Evolutionary conservation across 805 yeast genomes (phyloP), one percentile per base, ranked within the genome.

Genomic region (Saccharomycopsis malanga): DNA sequence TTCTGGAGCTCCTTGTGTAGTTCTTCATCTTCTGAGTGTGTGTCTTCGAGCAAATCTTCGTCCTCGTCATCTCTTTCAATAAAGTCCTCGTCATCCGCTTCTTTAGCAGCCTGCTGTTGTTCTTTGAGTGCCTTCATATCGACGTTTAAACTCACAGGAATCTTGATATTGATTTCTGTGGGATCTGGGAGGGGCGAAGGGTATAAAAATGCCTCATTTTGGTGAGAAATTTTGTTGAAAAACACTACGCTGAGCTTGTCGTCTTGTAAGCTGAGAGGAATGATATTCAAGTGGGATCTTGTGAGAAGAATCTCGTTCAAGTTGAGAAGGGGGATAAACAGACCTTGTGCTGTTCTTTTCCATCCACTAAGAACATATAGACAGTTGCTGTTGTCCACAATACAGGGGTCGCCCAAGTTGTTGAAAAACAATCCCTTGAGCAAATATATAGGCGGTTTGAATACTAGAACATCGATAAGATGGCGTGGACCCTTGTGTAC

Each of bases 281-380:
- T 83, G 81, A 45, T 73, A 72, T 63, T 87, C 77, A 50, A 76
- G 74, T 44, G 73, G 73, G 63, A 68, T 74, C 63, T 67, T 73
- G 61, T 63, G 71, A 50, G 72, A 34, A 71, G 61, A 3, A 60
- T 60, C 23, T 69, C 69, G 21, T 63, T 61, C 34, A 82, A 71
- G 60, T 86, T 86, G 47, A 91, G 67, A 10, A 91, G 56, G 1
- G 98, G 98, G 10, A 87, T 70, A 97, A 98, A 91, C 52, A 80
- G 72, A 2, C 95, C 80, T 60, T 88, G 93, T 30, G 73, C 62
- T 0, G 83, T 69, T 20, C 74, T 76, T 56, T 96, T 72, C 96
- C 97, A 91, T 54, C 81, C 77, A 21, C 81, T 71, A 18, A 93
- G 67, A 0, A 87, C 76, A 27, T 84, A 62, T 34, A 93, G 69